Conservation (phyloP, 2,329 filamentous ascomycete genomes). For the Claviceps pazoutovae region DNA sequence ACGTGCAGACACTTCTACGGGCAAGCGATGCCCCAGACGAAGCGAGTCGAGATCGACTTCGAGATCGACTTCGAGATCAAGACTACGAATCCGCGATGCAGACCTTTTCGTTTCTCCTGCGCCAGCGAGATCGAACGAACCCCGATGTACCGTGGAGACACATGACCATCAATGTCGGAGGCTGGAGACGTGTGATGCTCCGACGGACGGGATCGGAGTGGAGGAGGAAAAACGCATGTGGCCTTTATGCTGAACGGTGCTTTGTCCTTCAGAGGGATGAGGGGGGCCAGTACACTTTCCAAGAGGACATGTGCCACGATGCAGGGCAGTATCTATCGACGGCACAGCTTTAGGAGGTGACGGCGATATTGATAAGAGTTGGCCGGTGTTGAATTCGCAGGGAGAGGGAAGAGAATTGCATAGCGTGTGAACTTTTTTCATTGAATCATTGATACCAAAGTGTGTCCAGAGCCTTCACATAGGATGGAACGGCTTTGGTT, state of each 20-base stretch:
- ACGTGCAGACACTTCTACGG: constrained; percentile 29
- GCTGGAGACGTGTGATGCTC: constrained; percentile 31
- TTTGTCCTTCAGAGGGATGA: constrained; percentile 26
- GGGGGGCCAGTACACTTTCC: constrained; percentile 10
- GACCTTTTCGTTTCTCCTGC: constrained; percentile 20
- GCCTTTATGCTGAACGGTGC: constrained; percentile 32
- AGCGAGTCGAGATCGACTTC: constrained; percentile 21
- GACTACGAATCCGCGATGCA: constrained; percentile 24
- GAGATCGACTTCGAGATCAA: constrained; percentile 25
- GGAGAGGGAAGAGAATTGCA: too few relatives aligned
- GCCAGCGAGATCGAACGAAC: constrained; percentile 12
- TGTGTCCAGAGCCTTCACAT: too few relatives aligned
- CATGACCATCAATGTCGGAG: constrained; percentile 33
- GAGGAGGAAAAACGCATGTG: constrained; percentile 25
- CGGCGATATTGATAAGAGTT: not conserved
- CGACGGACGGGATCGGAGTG: constrained; percentile 27
- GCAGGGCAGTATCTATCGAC: constrained; percentile 10
- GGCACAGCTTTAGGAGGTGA: constrained; percentile 1
- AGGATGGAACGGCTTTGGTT: too few relatives aligned
- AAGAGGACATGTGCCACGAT: constrained; percentile 16
- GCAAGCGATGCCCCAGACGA: constrained; percentile 15
- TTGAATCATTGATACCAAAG: too few relatives aligned
- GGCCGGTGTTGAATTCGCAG: too few relatives aligned
- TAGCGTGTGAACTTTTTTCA: too few relatives aligned
- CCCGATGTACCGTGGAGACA: constrained; percentile 20